A percentile compares a stretch with the other conserved stretches of the same genome.
Evolutionary conservation across 495 filamentous ascomycete genomes (phyloP).

Genomic region (Podospora comata): DNA sequence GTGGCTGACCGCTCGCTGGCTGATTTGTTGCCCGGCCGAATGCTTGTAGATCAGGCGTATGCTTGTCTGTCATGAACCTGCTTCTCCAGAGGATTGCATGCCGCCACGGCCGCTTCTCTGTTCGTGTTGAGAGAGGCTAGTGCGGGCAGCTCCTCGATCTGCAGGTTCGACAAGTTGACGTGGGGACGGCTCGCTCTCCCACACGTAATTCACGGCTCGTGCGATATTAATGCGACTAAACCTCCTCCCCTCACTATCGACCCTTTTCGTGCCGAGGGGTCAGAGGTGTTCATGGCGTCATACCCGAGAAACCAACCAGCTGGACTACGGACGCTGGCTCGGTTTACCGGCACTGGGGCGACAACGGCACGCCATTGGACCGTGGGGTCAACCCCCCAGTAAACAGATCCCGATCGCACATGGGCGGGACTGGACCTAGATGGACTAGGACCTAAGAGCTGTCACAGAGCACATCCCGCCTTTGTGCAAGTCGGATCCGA

Average conservation of each 20-base stretch:
- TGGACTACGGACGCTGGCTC: not conserved
- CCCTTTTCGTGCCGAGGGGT: not conserved
- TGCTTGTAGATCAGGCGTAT: slow-evolving; percentile 1
- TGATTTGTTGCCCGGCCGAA: not conserved
- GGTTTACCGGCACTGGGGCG: not conserved
- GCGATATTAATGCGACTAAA: slow-evolving; percentile 1
- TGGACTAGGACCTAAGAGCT: not conserved
- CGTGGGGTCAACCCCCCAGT: not conserved
- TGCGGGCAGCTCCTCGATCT: not conserved
- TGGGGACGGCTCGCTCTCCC: slow-evolving; percentile 4
- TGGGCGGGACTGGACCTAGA: slow-evolving; percentile 1
- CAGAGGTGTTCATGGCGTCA: not conserved
- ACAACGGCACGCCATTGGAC: slow-evolving; percentile 3
- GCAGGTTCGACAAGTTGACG: slow-evolving; percentile 5
- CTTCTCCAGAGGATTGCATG: not conserved
- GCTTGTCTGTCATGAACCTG: not conserved
- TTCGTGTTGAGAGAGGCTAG: slow-evolving; percentile 4
- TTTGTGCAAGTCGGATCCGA: not conserved
- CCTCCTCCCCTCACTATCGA: not conserved
- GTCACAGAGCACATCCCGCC: not conserved
- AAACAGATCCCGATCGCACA: slow-evolving; percentile 1
- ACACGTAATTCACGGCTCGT: not conserved
- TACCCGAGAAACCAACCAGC: not conserved
- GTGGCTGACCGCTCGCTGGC: slow-evolving; percentile 4
- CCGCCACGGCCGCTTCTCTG: not conserved